Evolutionary conservation across 2,329 filamentous ascomycete genomes (phyloP).

Genomic region (Neonectria magnoliae): DNA sequence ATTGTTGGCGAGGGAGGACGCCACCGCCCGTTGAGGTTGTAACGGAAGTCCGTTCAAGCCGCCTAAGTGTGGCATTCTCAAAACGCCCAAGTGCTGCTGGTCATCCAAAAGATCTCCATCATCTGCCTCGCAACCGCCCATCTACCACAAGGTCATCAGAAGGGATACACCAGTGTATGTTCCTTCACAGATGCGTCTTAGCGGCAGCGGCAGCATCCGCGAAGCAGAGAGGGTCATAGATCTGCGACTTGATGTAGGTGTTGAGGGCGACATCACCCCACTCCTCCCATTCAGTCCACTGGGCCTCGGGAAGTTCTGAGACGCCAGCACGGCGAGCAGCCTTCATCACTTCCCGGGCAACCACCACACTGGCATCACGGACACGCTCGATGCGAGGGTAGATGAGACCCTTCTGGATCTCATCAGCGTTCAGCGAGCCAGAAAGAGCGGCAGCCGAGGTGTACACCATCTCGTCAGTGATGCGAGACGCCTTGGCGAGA

Average conservation of each 20-base stretch:
- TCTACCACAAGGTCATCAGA: neutral
- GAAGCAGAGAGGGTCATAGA: conserved; percentile 68
- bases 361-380: conserved; percentile 85
- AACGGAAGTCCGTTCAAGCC: conserved; percentile 25
- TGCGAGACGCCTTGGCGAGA: conserved; percentile 83
- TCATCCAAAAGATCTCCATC: conserved; percentile 30
- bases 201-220: conserved; percentile 41
- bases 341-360: conserved; percentile 93
- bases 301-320: conserved; percentile 71
- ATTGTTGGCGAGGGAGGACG: conserved; percentile 23
- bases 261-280: conserved; percentile 72
- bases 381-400: conserved; percentile 94
- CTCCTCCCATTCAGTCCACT: conserved; percentile 79
- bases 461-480: conserved; percentile 98
- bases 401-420: conserved; percentile 84
- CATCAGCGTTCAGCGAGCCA: conserved; percentile 80
- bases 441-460: conserved; percentile 86
- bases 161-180: conserved; percentile 31
- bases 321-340: conserved; percentile 86
- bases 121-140: conserved; percentile 16
- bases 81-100: conserved; percentile 30
- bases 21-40: neutral
- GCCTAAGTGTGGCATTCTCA: conserved; percentile 10
- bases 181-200: conserved; percentile 45
- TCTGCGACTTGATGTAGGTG: conserved; percentile 67